Base-by-base conservation (phyloP, 805 yeast genomes). In the Suhomyces prunicola region DNA sequence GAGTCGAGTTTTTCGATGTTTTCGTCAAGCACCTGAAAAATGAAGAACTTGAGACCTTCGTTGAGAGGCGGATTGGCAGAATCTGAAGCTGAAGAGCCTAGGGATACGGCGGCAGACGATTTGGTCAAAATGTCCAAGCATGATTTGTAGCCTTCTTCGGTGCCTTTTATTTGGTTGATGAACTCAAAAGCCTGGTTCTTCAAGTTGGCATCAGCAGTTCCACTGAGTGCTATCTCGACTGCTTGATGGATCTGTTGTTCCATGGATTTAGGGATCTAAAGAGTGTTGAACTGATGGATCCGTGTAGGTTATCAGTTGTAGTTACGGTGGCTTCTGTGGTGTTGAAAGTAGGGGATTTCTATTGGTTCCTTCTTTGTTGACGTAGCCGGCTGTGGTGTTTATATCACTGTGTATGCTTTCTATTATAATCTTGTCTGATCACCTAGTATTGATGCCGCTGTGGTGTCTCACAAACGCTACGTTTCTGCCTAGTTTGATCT, bases 211-310 rank as follows among this genome's bases (percentile, higher is more conserved):
- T 87, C 90, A 8, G 86, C 80, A 24, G 85, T 76, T 29, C 88
- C 86, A 67, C 84, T 83, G 50, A 88, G 80, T 6, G 96, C 97
- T 57, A 90, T 83, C 57, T 83, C 85, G 47, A 92, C 94, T 42
- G 96, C 97, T 72, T 90, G 94, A 68, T 83, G 90, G 62, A 92
- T 86, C 75, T 91, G 96, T 57, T 75, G 73, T 55, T 76, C 78
- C 77, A 60, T 63, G 51, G 39, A 27, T 9, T n/a, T 19, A 8
- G 9, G 40, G 13, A 35, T 17, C 13, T 17, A 39, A 39, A 19
- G 42, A 39, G 42, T 39, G 42, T 39, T 39, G 42, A 39, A 39
- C 42, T 19, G 17, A n/a, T 17, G 24, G 19, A 24, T 19, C 41
- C n/a, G 24, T 39, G n/a, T n/a, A 9, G 36, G 8, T 33, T 9